Base-by-base conservation (phyloP, 176 grass and related monocot species). In the Musa itinerans region DNA sequence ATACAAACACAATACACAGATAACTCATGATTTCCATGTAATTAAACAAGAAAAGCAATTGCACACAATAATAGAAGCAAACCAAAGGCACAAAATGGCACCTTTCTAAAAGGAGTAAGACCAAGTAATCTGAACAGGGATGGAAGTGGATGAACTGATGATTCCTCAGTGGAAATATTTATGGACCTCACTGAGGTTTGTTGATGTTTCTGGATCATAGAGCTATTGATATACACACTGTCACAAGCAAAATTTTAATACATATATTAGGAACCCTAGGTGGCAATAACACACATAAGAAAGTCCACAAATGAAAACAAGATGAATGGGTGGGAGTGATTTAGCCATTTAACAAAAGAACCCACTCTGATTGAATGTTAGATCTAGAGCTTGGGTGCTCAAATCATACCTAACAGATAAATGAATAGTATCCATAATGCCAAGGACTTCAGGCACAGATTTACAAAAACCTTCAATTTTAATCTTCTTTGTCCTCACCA, bases 101-200 rank as follows among this genome's bases (percentile, higher is more conserved):
- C 94, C 94, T 93, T 93, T 83, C 69, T 89, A 84, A 87, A 98
- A 76, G 94, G 94, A 11, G 87, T 65, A 63, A 93, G 81, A 12
- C 87, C 89, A 12, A 92, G 85, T 66, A 92, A 78, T 76, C 83
- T 90, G 65, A 92, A 90, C 81, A 96, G 85, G 19, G 76, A 55
- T 1, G 85, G 85, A 54, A 90, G 65, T 21, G 89, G 83, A 79
- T 97, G 90, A 76, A 97, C 80, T 26, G 85, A 78, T 17, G 83
- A 88, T 29, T 93, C 90, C 58, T 89, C 90, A 0, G 49, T 68
- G 70, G 88, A 74, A 76, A 64, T 10, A 2, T 74, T 80, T 12
- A 51, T 52, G 17, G 63, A 49, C 74, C 83, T 97, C 69, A 74
- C 73, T 10, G 16, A 24, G 0, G 64, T 69, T 83, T 91, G 86